phyloP scores from a whole-genome alignment of 805 yeast species.

The Teunomyces cretensis region DNA sequence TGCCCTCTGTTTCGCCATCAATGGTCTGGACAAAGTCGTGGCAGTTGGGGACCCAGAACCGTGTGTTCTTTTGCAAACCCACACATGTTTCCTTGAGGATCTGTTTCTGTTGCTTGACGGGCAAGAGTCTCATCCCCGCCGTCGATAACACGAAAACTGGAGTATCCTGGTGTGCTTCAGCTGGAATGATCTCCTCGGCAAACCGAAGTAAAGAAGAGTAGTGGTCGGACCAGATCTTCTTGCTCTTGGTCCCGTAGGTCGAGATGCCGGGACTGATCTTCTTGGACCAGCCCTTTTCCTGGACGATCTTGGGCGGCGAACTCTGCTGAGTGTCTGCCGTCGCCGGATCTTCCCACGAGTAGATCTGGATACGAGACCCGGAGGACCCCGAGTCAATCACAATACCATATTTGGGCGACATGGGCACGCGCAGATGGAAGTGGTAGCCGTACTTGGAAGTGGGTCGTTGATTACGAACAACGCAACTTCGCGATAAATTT shows the following conservation, averaged over 20 bases:
- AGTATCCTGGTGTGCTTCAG: slow-evolving; percentile 56
- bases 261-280: slow-evolving; percentile 88
- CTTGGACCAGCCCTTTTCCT: slow-evolving; percentile 64
- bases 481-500: neutral
- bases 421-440: neutral
- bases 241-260: slow-evolving; percentile 49
- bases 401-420: slow-evolving; percentile 61
- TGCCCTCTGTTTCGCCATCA: slow-evolving; percentile 92
- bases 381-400: slow-evolving; percentile 95
- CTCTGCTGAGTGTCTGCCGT: slow-evolving; percentile 33
- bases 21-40: slow-evolving; percentile 75
- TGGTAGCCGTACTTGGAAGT: neutral
- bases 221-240: slow-evolving; percentile 69
- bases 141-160: slow-evolving; percentile 93
- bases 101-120: slow-evolving; percentile 48
- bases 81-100: slow-evolving; percentile 64
- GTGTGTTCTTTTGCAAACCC: slow-evolving; percentile 50
- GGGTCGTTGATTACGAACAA: neutral
- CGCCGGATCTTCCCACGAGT: slow-evolving; percentile 64
- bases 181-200: slow-evolving; percentile 73
- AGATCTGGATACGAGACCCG: slow-evolving; percentile 86
- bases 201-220: slow-evolving; percentile 60
- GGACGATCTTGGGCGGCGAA: slow-evolving; percentile 68
- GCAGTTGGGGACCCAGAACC: slow-evolving; percentile 61
- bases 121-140: slow-evolving; percentile 90